Conservation (phyloP, 208 protist genomes). For the Acanthamoeba lenticulata region DNA sequence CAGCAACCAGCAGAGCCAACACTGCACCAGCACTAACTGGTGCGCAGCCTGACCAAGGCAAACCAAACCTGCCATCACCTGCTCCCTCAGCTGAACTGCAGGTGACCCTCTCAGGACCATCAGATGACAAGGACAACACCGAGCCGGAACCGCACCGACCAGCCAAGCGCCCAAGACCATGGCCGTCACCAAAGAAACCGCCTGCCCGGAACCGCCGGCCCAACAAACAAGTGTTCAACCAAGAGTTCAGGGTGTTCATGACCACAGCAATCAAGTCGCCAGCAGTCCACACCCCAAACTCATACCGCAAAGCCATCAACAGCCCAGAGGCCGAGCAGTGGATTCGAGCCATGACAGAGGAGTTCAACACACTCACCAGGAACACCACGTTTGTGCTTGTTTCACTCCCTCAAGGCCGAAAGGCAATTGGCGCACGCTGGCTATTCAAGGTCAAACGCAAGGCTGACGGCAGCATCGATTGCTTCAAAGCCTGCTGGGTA, state of each 20-base stretch:
- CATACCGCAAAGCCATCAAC: background rate
- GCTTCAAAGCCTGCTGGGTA: background rate
- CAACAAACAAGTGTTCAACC: background rate
- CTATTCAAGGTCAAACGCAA: slow-evolving; percentile 3
- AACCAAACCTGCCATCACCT: background rate
- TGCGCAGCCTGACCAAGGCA: no score
- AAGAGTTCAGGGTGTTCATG: background rate
- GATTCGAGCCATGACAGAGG: background rate
- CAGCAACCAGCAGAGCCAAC: no score
- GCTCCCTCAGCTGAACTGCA: background rate
- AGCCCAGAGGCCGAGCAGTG: background rate
- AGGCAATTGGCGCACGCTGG: background rate
- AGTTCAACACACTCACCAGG: background rate
- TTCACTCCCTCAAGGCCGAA: background rate
- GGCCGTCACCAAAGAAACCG: background rate
- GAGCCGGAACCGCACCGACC: background rate
- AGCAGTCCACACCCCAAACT: background rate
- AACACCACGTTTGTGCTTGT: background rate
- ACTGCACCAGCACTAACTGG: no score
- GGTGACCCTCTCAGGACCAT: background rate
- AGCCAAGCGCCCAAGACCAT: background rate
- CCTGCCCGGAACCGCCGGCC: background rate
- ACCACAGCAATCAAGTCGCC: background rate
- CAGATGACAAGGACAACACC: background rate
- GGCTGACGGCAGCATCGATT: background rate